Base-by-base conservation (phyloP, 2,329 filamentous ascomycete species). In the Colletotrichum orchidophilum region DNA sequence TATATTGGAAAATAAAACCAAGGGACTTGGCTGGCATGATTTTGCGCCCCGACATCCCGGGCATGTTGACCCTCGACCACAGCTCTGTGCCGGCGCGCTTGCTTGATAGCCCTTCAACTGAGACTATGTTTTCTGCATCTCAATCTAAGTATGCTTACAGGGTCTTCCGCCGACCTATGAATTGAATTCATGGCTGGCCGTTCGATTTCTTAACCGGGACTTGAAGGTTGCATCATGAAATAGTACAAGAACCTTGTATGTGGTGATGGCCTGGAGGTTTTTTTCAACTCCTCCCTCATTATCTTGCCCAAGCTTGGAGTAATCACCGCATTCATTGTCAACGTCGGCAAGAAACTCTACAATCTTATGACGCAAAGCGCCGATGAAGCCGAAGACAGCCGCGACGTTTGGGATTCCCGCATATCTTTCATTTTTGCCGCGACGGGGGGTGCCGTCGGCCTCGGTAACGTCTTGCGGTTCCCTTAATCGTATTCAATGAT, bases 401-500 rank as follows among this genome's bases (percentile, higher is more conserved):
- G 76, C 26, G 84, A 86, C 75, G 82, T 85, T 71, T 87, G 84
- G 83, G 83, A 83, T 0, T 86, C 83, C 0, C 79, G 84, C 26
- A 77, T 83, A 5, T 82, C 84, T 9, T 87, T 86, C 73, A 78
- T 87, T 8, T 83, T 87, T 6, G 84, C 85, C 26, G 82, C 85
- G 1, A 85, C 86, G 85, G 86, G 87, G 12, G 87, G 87, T 33
- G 86, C 84, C 46, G 85, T 86, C 3, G 87, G 87, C 26, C 83
- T 87, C 63, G 87, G 87, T 12, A 88, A 89, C 62, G 78, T 89
- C n/a, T 80, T 89, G 3, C 82, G 87, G 33, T 88, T 87, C 70
- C 87, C 0, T 88, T 85, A 0, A 85, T 87, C 33, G 83, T 88
- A 1, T 89, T 87, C 81, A 87, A 87, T 76, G 88, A 88, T 74